phyloP scores from a whole-genome alignment of 768 basidiomycete species.

The Mycena vitilis region DNA sequence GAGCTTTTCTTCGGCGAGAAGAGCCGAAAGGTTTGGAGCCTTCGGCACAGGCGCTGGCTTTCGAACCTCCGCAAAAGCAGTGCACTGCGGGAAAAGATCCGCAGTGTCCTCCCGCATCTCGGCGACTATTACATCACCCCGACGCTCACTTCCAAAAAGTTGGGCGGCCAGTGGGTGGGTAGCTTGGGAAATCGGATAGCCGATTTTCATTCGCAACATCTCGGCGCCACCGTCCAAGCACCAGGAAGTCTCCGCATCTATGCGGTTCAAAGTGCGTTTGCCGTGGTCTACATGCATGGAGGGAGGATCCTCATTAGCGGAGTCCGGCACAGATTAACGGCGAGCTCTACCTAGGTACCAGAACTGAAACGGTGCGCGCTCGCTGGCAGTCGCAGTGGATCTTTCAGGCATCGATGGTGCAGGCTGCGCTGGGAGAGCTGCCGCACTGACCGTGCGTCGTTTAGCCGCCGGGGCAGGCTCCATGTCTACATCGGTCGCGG shows the following conservation, averaged over 20 bases:
- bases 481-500: constrained; percentile 26
- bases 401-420: background rate
- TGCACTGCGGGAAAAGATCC: constrained; percentile 24
- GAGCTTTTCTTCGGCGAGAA: constrained; percentile 21
- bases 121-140: constrained; percentile 9
- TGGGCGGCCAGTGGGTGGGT: constrained; percentile 13
- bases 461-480: constrained; percentile 24
- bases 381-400: background rate
- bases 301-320: background rate
- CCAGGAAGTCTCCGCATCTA: constrained; percentile 12
- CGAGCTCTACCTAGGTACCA: constrained; percentile 28
- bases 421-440: background rate
- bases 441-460: constrained; percentile 23
- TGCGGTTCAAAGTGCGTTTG: constrained; percentile 15
- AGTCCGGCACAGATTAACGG: background rate
- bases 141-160: constrained; percentile 5
- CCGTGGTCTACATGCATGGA: constrained; percentile 11
- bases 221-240: constrained; percentile 15
- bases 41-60: background rate
- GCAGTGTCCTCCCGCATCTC: constrained; percentile 29
- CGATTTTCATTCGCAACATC: constrained; percentile 23
- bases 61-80: constrained; percentile 6
- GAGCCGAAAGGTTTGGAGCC: constrained; percentile 1
- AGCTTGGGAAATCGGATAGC: constrained; percentile 22
- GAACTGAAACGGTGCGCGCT: constrained; percentile 20